These are phyloP conservation scores for Chlorella sp. DNA, from an alignment of 139 green algal species.

Conservation along the genomic window DNA sequence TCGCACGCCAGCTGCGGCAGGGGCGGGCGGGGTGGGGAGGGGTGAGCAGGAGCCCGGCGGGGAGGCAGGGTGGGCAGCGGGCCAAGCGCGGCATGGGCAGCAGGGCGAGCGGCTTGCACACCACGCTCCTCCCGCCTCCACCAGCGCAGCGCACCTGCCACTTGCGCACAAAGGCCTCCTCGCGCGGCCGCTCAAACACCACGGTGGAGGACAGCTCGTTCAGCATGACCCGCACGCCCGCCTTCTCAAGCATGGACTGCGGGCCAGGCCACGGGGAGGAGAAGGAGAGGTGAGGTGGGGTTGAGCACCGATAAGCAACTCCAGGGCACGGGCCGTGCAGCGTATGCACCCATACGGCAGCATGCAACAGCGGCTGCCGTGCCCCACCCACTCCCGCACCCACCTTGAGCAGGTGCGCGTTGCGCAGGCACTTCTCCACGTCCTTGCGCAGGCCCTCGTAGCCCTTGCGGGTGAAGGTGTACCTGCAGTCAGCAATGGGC, in stretches of 20 bases:
- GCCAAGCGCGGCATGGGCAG: no score
- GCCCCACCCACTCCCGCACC: no score
- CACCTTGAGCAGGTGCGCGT: slow-evolving; percentile 87
- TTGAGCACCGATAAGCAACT: no score
- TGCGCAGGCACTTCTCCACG: slow-evolving; percentile 94
- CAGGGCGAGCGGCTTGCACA: no score
- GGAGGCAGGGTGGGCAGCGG: no score
- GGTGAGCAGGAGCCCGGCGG: neutral
- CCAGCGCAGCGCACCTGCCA: slow-evolving; percentile 73
- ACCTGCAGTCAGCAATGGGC: slow-evolving; percentile 42
- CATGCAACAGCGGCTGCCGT: no score
- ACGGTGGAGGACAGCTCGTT: slow-evolving; percentile 94
- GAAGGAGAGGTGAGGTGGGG: neutral
- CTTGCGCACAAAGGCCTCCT: slow-evolving; percentile 92
- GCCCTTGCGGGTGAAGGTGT: slow-evolving; percentile 85
- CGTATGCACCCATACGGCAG: neutral
- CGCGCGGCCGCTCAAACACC: slow-evolving; percentile 92
- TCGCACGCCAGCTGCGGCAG: slow-evolving; percentile 84
- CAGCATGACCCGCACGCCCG: slow-evolving; percentile 89
- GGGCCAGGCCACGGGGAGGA: neutral
- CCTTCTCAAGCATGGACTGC: slow-evolving; percentile 75
- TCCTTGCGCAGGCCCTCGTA: slow-evolving; percentile 89
- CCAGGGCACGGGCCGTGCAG: no score
- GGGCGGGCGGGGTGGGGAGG: no score
- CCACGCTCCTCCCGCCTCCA: no score